phyloP scores from a whole-genome alignment of 2,329 filamentous ascomycete species.

The Colletotrichum sp. region DNA sequence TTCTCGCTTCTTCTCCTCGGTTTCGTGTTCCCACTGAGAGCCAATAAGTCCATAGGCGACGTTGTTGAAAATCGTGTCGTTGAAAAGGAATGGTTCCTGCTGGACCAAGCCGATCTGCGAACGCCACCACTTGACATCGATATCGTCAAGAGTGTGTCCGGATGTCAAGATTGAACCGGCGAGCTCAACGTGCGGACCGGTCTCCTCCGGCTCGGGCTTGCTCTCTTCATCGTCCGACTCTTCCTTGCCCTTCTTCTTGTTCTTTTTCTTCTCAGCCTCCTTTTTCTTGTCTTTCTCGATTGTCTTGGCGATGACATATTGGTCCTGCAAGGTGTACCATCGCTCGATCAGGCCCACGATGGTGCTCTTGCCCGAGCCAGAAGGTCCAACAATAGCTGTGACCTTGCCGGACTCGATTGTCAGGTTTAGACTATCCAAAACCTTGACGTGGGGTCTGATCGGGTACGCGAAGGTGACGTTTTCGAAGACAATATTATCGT shows the following conservation, averaged over 20 bases:
- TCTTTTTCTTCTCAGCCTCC: constrained; percentile 42
- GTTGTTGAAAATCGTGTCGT: constrained; percentile 68
- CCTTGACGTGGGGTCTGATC: constrained; percentile 65
- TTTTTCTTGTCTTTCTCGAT: constrained; percentile 53
- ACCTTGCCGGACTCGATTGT: constrained; percentile 68
- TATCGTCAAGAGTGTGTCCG: constrained; percentile 56
- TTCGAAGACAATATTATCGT: constrained; percentile 55
- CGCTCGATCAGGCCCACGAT: constrained; percentile 74
- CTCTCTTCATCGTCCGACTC: constrained; percentile 31
- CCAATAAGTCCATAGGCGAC: constrained; percentile 64
- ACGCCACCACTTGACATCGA: constrained; percentile 69
- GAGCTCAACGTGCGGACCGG: constrained; percentile 50
- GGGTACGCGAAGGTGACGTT: constrained; percentile 78
- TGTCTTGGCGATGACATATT: constrained; percentile 56
- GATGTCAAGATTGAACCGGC: constrained; percentile 59
- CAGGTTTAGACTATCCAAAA: constrained; percentile 65
- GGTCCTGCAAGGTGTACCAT: constrained; percentile 70
- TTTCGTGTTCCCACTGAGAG: constrained; percentile 55
- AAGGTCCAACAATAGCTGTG: constrained; percentile 77
- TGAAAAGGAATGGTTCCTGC: constrained; percentile 73
- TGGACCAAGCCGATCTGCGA: constrained; percentile 70
- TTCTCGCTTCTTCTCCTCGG: constrained; percentile 60
- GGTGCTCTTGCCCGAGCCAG: constrained; percentile 77
- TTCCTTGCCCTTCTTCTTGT: constrained; percentile 32
- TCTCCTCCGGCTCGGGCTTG: constrained; percentile 31